Evolutionary conservation across 768 basidiomycete genomes (phyloP), one percentile per base, ranked within the genome.

Genomic region (Lentinula detonsa): DNA sequence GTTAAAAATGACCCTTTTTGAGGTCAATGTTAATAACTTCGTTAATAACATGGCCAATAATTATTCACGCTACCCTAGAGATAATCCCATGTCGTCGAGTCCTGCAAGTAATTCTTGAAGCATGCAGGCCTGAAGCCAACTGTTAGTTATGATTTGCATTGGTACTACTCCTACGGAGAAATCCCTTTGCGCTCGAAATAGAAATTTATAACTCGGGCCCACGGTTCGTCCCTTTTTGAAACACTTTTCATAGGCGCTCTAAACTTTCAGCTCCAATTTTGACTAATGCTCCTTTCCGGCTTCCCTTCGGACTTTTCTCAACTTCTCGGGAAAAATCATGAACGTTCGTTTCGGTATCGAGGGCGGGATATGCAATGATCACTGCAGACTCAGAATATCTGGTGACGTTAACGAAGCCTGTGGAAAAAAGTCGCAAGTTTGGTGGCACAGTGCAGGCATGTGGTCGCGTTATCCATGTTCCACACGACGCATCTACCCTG

Each of bases 141-240:
- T 40, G 15, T 40, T 40, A 11, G 39, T 11, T 40, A 40, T 13
- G 15, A 45, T 18, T 18, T 3, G 16, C n/a, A 45, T 18, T 5
- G 43, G 5, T 48, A 23, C 46, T 48, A 23, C 21, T 18, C 46
- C 46, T 48, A 9, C 46, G 46, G 46, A 18, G 46, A 21, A 48
- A 48, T 23, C 10, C 46, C 21, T 48, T 23, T 23, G 9, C 46
- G 7, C 46, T 23, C 46, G 46, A 48, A 48, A 37, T 56, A 23
- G 39, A 43, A 56, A 33, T 56, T 9, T 28, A 28, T 45, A 40
- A 3, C 9, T 31, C 18, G n/a, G 40, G 16, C 11, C 37, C 55
- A 56, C 55, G n/a, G 55, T 56, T 56, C 55, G 55, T 56, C 39
- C 39, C 39, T 18, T 40, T 13, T 43, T 33, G 55, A 55, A 55